A percentile compares a stretch with the other conserved stretches of the same genome.
Conservation (phyloP, 352 stramenopile genomes). For the Aphanomyces cochlioides region DNA sequence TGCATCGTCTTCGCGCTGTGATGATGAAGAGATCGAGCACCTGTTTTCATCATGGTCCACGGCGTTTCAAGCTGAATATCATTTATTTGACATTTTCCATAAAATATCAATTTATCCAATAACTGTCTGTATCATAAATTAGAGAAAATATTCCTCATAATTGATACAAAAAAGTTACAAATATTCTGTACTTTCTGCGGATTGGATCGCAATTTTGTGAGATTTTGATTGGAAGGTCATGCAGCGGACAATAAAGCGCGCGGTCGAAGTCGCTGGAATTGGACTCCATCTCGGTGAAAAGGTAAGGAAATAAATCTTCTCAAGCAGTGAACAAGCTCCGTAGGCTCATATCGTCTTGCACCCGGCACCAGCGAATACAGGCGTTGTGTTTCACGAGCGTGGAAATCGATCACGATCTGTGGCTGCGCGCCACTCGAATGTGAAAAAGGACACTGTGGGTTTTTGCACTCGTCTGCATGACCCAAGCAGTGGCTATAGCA, state of each 20-base stretch:
- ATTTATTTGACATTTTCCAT: too few relatives aligned
- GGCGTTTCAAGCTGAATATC: too few relatives aligned
- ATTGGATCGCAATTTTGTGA: too few relatives aligned
- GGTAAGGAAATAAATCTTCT: constrained; percentile 30
- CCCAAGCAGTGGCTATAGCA: constrained; percentile 28
- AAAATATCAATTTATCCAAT: too few relatives aligned
- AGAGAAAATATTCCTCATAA: too few relatives aligned
- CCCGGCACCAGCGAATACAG: constrained; percentile 36
- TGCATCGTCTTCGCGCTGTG: too few relatives aligned
- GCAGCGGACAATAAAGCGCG: constrained; percentile 50
- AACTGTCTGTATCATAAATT: too few relatives aligned
- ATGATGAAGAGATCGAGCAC: too few relatives aligned
- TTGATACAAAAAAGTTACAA: too few relatives aligned
- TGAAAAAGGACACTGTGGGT: constrained; percentile 45
- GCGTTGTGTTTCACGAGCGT: constrained; percentile 38
- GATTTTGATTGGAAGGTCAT: not conserved
- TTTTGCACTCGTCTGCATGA: constrained; percentile 55
- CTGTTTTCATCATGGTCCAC: too few relatives aligned
- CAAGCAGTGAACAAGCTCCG: too few relatives aligned
- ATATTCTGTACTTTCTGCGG: too few relatives aligned
- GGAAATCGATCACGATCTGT: not conserved
- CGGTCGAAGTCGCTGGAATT: constrained; percentile 52
- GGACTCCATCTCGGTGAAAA: constrained; percentile 51
- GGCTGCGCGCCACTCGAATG: constrained; percentile 25
- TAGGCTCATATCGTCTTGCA: constrained; percentile 32